These are phyloP conservation scores for Craterostigma plantagineum DNA, from an alignment of 257 asterid species.

Conservation along the genomic window DNA sequence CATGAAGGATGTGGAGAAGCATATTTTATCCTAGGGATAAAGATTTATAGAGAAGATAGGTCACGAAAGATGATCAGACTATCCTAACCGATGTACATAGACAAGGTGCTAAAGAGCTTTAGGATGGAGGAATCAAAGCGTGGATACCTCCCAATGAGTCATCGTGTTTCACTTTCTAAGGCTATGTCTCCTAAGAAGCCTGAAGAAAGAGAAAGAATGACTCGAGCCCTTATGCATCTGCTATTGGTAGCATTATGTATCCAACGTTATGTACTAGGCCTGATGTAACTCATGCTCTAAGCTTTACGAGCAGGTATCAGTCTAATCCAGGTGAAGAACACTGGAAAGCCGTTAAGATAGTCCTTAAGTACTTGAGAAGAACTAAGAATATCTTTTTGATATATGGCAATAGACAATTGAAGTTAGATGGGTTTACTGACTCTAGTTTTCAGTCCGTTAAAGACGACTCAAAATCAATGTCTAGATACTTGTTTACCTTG, in stretches of 20 bases:
- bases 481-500: too few species aligned
- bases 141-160: too few species aligned
- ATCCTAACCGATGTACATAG: background rate
- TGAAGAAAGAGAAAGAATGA: background rate
- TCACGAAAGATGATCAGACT: background rate
- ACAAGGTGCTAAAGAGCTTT: too few species aligned
- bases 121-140: too few species aligned
- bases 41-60: constrained; percentile 1
- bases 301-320: background rate
- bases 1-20: background rate
- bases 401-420: too few species aligned
- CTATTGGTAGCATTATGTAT: background rate
- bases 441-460: too few species aligned
- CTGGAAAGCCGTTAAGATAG: background rate
- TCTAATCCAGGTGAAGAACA: background rate
- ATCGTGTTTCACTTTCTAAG: background rate
- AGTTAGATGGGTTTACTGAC: too few species aligned
- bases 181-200: background rate
- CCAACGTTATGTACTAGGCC: background rate
- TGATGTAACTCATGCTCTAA: background rate
- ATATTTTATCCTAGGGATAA: background rate
- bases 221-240: background rate
- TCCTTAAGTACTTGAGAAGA: too few species aligned
- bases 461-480: too few species aligned
- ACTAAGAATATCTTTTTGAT: too few species aligned